Evolutionary conservation across 306 rosid species (phyloP).

Genomic region (Glycine latifolia): DNA sequence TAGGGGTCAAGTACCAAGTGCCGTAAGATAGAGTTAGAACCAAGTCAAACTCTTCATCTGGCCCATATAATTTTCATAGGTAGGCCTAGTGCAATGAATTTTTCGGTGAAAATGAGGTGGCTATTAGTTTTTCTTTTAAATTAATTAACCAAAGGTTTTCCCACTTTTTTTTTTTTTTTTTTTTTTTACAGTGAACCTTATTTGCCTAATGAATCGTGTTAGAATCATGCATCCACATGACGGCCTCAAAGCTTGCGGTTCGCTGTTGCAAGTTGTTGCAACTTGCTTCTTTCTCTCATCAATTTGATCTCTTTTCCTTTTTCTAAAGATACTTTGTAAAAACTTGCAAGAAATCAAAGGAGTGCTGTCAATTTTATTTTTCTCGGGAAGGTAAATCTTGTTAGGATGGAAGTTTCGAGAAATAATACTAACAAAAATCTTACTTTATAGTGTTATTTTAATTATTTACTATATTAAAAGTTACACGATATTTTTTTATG

Average conservation of each 20-base stretch:
- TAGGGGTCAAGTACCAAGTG: conserved; percentile 42
- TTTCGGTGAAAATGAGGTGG: conserved; percentile 40
- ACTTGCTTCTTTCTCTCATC: conserved; percentile 32
- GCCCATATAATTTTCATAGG: background rate
- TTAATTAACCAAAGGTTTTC: background rate
- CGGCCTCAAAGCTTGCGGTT: background rate
- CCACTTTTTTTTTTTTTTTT: background rate
- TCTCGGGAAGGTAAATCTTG: conserved; percentile 28
- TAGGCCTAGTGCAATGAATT: conserved; percentile 30
- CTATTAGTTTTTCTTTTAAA: background rate
- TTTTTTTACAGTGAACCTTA: background rate
- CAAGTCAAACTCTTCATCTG: conserved; percentile 42
- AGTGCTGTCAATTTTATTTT: background rate
- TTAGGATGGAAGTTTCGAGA: background rate
- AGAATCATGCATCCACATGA: conserved; percentile 41
- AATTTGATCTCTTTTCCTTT: background rate
- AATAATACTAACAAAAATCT: background rate
- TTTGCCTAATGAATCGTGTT: background rate
- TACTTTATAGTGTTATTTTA: too few relatives aligned
- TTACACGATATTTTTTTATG: too few relatives aligned
- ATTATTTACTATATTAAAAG: too few relatives aligned
- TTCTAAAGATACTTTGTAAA: background rate
- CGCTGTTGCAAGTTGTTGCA: conserved; percentile 39
- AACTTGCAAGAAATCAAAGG: background rate
- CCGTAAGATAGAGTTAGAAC: background rate